Base-by-base conservation (phyloP, 257 asterid species). In the Haberlea rhodopensis region DNA sequence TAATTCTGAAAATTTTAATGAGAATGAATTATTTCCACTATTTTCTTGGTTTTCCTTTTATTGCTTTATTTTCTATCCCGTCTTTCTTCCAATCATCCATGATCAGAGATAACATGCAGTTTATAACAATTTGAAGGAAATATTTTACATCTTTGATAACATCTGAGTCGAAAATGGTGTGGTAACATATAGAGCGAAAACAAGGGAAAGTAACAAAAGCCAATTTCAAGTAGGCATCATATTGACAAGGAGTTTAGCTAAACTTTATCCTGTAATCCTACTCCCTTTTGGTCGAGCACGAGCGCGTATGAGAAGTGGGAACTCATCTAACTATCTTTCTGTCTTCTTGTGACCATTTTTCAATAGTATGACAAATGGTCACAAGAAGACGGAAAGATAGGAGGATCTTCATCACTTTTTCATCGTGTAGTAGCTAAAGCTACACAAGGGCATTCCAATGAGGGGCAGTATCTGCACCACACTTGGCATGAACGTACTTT, bases 381-480 rank as follows among this genome's bases (percentile, higher is more conserved):
- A 10, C 18, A 5, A 3, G 48, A 2, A 37, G 13, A 37, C 48
- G 3, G 48, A 37, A 0, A 11, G 48, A 37, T 29, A 2, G 2
- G 43, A 37, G 6, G 48, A 37, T 9, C 5, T 4, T 3, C n/a
- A 0, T 37, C 18, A 0, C 48, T 9, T 37, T 29, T 37, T 11
- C n/a, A 37, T 37, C 48, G 1, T 4, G 48, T 37, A 37, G n/a
- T 2, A 11, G 48, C 48, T 32, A 19, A 59, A 20, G 10, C 70
- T 78, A 76, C 19, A 79, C 46, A 19, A 81, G 83, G 53, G 78
- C 68, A 52, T 76, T 74, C 84, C 85, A 75, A 22, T 81, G 82
- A 66, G 79, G 75, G 29, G 78, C 68, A 32, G 78, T 66, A 72
- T 78, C 83, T 79, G 81, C 87, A 24, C 75, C 79, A 43, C 87